Evolutionary conservation across 441 rosid genomes (phyloP), one percentile per base, ranked within the genome.

Genomic region (Croton laevigatus): DNA sequence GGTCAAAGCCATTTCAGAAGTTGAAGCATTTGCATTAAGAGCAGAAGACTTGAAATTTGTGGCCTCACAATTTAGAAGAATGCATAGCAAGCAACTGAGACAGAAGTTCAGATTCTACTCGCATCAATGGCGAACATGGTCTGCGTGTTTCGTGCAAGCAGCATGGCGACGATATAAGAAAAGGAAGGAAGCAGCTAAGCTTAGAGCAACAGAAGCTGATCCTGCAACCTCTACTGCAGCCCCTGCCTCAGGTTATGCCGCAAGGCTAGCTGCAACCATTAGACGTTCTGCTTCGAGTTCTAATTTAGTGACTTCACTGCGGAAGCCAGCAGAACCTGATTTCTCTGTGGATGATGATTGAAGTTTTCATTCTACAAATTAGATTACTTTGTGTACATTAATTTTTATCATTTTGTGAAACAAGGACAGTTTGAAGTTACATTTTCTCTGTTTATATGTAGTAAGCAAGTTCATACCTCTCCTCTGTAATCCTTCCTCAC

Each of bases 51-150:
- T 91, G 42, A 90, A 89, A 61, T 93, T 89, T 27, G 95, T 89
- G n/a, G 88, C 93, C 5, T 84, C 85, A 65, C 98, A 91, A 62
- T 93, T 89, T 77, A 86, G 93, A 70, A 81, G 93, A 60, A 86
- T 93, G 34, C 97, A 91, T 79, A 91, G 94, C 81, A 91, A 84
- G 85, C 85, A 84, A 60, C 82, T 88, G 0, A 85, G 89, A 76
- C 94, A 93, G 7, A 90, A 91, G 59, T 91, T 93, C 75, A 72
- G 97, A 79, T 89, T 90, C 81, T 93, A 91, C 64, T 91, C 96
- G 6, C 97, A 89, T 81, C 97, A 89, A 36, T 93, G 96, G 97
- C 63, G 97, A 74, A 73, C 89, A 37, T 93, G 98, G 97, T 93
- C 91, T 4, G 82, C 96, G 0, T 89, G 98, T 82, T 89, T 84